Conservation (phyloP, 768 basidiomycete species). For the Termitomyces sp. region DNA sequence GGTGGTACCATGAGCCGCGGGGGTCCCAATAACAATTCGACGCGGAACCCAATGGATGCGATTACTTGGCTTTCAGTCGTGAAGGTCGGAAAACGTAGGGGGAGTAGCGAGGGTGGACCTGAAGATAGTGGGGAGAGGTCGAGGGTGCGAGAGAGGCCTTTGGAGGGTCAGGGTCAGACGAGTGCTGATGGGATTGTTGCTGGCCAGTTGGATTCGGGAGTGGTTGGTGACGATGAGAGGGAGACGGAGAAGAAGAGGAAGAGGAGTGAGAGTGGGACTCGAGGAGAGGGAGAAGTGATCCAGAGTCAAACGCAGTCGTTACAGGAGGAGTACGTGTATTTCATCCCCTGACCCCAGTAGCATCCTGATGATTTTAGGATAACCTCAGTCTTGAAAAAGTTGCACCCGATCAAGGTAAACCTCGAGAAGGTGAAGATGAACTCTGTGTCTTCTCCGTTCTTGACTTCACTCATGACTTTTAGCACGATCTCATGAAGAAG, state of each 20-base stretch:
- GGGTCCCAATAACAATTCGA: constrained; percentile 43
- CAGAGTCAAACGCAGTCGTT: constrained; percentile 40
- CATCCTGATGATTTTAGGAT: constrained; percentile 42
- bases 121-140: constrained; percentile 48
- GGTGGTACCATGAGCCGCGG: constrained; percentile 49
- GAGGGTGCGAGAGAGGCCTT: constrained; percentile 29
- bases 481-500: constrained; percentile 69
- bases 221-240: constrained; percentile 10
- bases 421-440: constrained; percentile 68
- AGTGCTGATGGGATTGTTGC: constrained; percentile 10
- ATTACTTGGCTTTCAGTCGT: constrained; percentile 74
- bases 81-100: constrained; percentile 54
- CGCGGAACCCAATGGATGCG: constrained; percentile 50
- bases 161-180: constrained; percentile 40
- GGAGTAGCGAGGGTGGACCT: constrained; percentile 54
- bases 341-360: not conserved
- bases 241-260: constrained; percentile 25
- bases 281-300: constrained; percentile 26
- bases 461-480: constrained; percentile 6
- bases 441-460: not conserved
- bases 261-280: constrained; percentile 47
- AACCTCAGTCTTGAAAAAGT: constrained; percentile 65
- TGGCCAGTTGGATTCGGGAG: constrained; percentile 15
- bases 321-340: constrained; percentile 68
- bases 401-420: constrained; percentile 68